Evolutionary conservation across 106 monocot species (phyloP).

Genomic region (Apostasia shenzhenica): DNA sequence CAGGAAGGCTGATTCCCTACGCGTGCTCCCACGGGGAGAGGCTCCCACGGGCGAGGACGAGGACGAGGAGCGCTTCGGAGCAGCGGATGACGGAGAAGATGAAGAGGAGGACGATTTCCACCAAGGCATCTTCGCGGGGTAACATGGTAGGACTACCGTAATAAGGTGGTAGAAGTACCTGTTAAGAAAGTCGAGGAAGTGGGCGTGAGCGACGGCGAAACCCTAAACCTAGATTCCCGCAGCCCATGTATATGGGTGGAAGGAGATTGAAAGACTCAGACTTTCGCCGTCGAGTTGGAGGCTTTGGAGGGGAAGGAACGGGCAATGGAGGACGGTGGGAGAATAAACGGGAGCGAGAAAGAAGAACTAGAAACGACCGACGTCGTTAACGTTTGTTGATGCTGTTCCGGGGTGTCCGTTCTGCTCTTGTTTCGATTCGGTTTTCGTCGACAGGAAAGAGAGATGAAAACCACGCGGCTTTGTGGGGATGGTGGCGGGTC

Average conservation of each 20-base stretch:
- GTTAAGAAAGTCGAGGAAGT: too few species aligned
- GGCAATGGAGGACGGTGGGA: not conserved
- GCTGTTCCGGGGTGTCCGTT: not conserved
- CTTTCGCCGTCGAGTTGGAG: not conserved
- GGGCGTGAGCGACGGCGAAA: not conserved
- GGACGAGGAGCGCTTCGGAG: constrained; percentile 6
- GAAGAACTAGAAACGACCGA: constrained; percentile 6
- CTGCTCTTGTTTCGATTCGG: not conserved
- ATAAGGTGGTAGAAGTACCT: not conserved
- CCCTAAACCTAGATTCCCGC: constrained; percentile 7
- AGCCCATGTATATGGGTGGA: not conserved
- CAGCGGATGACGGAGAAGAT: constrained; percentile 8
- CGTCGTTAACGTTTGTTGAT: not conserved
- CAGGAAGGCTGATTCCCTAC: not conserved
- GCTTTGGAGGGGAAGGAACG: not conserved
- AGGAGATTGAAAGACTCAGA: too few species aligned
- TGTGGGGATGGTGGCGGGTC: not conserved
- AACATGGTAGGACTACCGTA: constrained; percentile 7
- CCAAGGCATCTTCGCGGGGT: constrained; percentile 13
- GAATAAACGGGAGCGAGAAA: not conserved
- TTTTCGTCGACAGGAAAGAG: not conserved
- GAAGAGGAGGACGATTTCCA: constrained; percentile 16
- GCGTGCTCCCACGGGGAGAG: constrained; percentile 5
- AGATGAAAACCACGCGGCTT: not conserved
- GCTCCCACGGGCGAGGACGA: constrained; percentile 9